Conservation (phyloP, 352 stramenopile species). For the Phytophthora ohioensis region DNA sequence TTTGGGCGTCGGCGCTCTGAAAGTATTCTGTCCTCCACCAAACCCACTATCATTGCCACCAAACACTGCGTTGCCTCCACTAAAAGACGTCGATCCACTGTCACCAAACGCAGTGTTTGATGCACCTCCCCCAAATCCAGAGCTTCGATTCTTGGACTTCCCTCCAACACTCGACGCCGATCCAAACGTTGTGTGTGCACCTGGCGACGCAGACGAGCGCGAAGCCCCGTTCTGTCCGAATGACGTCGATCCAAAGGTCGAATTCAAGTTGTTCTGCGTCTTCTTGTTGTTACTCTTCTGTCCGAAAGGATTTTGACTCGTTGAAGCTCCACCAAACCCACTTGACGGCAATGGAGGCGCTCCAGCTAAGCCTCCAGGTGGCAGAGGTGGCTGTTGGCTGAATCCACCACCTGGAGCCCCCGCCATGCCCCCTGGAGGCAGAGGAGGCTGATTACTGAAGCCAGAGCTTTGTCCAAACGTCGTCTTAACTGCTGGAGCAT, state of each 20-base stretch:
- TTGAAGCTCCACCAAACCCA: constrained; percentile 24
- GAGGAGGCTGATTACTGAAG: constrained; percentile 34
- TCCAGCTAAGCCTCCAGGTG: constrained; percentile 31
- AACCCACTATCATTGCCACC: constrained; percentile 29
- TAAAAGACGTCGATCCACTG: constrained; percentile 21
- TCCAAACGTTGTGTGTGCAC: constrained; percentile 39
- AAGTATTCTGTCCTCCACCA: constrained; percentile 23
- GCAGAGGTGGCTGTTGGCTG: constrained; percentile 27
- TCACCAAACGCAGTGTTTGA: constrained; percentile 25
- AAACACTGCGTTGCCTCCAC: constrained; percentile 15
- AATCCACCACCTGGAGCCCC: constrained; percentile 26
- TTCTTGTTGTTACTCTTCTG: constrained; percentile 32
- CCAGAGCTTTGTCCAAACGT: constrained; percentile 51
- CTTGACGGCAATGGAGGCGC: constrained; percentile 12
- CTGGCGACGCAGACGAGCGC: constrained; percentile 4
- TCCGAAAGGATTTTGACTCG: constrained; percentile 35
- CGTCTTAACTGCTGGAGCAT: constrained; percentile 21
- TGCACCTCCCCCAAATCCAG: constrained; percentile 21
- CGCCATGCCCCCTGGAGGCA: constrained; percentile 36
- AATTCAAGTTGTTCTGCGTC: constrained; percentile 13
- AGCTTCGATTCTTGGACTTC: constrained; percentile 24
- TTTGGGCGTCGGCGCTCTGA: constrained; percentile 22
- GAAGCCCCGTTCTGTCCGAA: constrained; percentile 26
- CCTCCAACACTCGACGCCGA: constrained; percentile 25
- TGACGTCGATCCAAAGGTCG: constrained; percentile 24